Percentiles rank a stretch among this genome's conserved stretches.
Evolutionary conservation across 2,329 filamentous ascomycete genomes (phyloP).

Genomic region (Aspergillus viridinutans): DNA sequence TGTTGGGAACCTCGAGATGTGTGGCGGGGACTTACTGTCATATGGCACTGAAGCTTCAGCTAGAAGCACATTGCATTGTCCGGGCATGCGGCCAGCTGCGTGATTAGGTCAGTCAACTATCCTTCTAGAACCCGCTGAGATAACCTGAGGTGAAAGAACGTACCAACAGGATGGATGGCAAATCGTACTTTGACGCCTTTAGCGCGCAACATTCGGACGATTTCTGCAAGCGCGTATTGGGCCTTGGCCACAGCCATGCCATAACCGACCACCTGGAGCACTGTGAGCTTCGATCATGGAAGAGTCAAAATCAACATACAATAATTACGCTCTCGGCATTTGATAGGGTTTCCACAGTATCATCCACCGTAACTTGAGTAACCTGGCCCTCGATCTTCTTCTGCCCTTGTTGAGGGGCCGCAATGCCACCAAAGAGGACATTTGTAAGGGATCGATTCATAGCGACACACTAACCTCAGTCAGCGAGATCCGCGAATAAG

Average conservation of each 20-base stretch:
- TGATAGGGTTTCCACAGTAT: constrained; percentile 69
- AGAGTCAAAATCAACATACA: constrained; percentile 30
- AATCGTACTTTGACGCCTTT: constrained; percentile 80
- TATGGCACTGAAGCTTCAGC: constrained; percentile 86
- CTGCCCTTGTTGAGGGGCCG: constrained; percentile 58
- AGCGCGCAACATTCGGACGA: constrained; percentile 67
- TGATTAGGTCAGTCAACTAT: neutral
- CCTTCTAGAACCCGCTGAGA: neutral
- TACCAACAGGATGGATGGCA: constrained; percentile 77
- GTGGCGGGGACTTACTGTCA: constrained; percentile 54
- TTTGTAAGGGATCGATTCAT: constrained; percentile 92
- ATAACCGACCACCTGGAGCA: constrained; percentile 65
- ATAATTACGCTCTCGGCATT: constrained; percentile 84
- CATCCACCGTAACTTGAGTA: constrained; percentile 73
- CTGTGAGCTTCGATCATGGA: neutral
- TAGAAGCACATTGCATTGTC: constrained; percentile 85
- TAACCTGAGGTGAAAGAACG: neutral
- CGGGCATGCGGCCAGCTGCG: constrained; percentile 74
- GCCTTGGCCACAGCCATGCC: constrained; percentile 94
- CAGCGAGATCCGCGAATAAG: neutral
- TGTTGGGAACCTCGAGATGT: neutral
- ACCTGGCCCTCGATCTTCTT: constrained; percentile 77
- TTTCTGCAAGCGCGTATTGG: constrained; percentile 84
- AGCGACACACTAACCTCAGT: constrained; percentile 59
- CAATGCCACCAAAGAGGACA: constrained; percentile 79